These are phyloP conservation scores for Sclerotinia spermophila DNA, from an alignment of 2,329 filamentous ascomycete species.

Conservation along the genomic window DNA sequence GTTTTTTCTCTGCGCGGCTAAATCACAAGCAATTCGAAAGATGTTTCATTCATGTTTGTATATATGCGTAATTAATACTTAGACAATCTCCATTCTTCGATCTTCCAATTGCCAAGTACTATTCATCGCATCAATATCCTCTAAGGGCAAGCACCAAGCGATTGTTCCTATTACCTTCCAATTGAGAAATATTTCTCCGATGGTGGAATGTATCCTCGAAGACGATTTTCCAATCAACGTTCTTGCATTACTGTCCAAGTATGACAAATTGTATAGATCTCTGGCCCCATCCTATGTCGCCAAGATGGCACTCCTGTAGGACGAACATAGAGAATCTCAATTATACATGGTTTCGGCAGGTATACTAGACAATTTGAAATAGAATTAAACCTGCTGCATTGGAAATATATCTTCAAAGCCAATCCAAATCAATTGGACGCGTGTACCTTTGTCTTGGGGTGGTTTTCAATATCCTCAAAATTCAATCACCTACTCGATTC, in stretches of 20 bases:
- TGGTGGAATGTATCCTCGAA: neutral
- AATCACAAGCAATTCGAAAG: neutral
- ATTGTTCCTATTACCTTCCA: neutral
- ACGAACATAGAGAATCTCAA: neutral
- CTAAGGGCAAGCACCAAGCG: neutral
- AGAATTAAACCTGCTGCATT: neutral
- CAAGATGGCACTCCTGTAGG: neutral
- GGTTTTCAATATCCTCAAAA: neutral
- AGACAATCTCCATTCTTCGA: neutral
- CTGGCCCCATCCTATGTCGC: neutral
- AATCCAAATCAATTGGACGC: neutral
- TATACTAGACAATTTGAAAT: neutral
- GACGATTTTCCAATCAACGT: neutral
- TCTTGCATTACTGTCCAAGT: neutral
- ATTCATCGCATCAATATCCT: neutral
- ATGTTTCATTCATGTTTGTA: neutral
- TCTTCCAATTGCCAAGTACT: neutral
- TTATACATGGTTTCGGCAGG: neutral
- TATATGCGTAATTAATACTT: neutral
- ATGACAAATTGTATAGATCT: neutral
- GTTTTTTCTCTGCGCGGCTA: neutral
- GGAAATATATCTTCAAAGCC: constrained; percentile 1
- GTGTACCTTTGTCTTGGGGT: constrained; percentile 4
- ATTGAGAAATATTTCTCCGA: neutral
- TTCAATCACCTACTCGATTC: neutral